phyloP scores from a whole-genome alignment of 352 stramenopile species.

The Elongisporangium prolatum region DNA sequence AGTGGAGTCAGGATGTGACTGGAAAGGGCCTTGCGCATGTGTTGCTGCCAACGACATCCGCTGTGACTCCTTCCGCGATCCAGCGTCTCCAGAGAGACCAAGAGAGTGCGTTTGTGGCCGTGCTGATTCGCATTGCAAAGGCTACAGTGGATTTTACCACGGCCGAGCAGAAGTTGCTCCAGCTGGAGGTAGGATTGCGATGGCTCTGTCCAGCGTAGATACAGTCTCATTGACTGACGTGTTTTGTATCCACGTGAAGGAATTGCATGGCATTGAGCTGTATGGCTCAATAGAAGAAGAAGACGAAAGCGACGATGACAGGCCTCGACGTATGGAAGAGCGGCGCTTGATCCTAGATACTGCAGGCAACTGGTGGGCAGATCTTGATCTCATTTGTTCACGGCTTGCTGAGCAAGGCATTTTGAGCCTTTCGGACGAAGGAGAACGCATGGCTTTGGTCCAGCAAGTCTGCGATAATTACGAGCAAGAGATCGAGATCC shows the following conservation, averaged over 20 bases:
- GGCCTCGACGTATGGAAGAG: neutral
- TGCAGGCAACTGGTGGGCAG: slow-evolving; percentile 69
- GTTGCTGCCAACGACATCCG: slow-evolving; percentile 31
- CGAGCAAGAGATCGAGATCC: slow-evolving; percentile 18
- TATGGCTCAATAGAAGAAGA: neutral
- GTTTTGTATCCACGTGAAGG: neutral
- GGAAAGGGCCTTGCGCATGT: slow-evolving; percentile 46
- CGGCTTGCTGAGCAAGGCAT: slow-evolving; percentile 22
- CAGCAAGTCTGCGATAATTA: slow-evolving; percentile 36
- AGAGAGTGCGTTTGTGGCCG: slow-evolving; percentile 43
- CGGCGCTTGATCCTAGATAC: slow-evolving; percentile 24
- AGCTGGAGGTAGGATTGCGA: slow-evolving; percentile 21
- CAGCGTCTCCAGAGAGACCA: slow-evolving; percentile 24
- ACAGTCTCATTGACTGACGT: neutral
- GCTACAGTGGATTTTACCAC: slow-evolving; percentile 30
- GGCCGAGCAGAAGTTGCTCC: slow-evolving; percentile 45
- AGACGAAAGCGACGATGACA: neutral
- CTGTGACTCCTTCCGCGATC: slow-evolving; percentile 45
- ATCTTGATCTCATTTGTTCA: slow-evolving; percentile 42
- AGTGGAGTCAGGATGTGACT: slow-evolving; percentile 50
- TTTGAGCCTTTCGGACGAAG: slow-evolving; percentile 2
- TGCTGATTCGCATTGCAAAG: slow-evolving; percentile 59
- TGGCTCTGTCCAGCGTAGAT: neutral
- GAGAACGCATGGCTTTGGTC: slow-evolving; percentile 39
- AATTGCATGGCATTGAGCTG: slow-evolving; percentile 8